A percentile compares a stretch with the other conserved stretches of the same genome.
phyloP scores from a whole-genome alignment of 805 yeast species.

The Yamadazyma scolyti region DNA sequence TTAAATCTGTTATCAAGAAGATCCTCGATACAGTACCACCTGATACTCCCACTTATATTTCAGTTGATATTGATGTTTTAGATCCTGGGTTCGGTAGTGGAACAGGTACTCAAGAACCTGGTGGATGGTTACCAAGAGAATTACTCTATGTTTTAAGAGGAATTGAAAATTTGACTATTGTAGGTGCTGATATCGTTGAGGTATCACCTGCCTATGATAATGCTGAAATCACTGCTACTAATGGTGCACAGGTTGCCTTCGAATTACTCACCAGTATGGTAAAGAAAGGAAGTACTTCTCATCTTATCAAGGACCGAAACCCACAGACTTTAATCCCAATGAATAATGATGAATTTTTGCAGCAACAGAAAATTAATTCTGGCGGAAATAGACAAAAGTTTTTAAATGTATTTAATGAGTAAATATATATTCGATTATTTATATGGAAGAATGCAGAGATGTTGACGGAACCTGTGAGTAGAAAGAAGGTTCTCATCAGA shows the following conservation, averaged over 20 bases:
- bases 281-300: constrained; percentile 38
- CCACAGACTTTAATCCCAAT: constrained; percentile 2
- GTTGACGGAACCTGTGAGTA: constrained; percentile 1
- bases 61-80: constrained; percentile 70
- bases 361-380: constrained; percentile 4
- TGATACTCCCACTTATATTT: constrained; percentile 67
- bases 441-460: constrained; percentile 11
- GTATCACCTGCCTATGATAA: constrained; percentile 63
- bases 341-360: constrained; percentile 8
- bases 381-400: constrained; percentile 5
- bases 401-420: constrained; percentile 5
- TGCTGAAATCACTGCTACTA: constrained; percentile 63
- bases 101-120: constrained; percentile 59
- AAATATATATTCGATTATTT: constrained; percentile 5
- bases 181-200: constrained; percentile 57
- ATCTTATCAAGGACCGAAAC: constrained; percentile 7
- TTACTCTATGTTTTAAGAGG: constrained; percentile 45
- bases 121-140: constrained; percentile 57
- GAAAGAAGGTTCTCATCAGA: constrained; percentile 1
- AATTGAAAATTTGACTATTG: constrained; percentile 42
- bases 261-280: constrained; percentile 77
- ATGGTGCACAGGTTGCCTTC: constrained; percentile 68
- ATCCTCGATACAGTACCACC: constrained; percentile 54
- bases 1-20: constrained; percentile 50
- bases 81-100: constrained; percentile 59